Conservation (phyloP, 352 stramenopile species). For the Phytopythium vexans region DNA sequence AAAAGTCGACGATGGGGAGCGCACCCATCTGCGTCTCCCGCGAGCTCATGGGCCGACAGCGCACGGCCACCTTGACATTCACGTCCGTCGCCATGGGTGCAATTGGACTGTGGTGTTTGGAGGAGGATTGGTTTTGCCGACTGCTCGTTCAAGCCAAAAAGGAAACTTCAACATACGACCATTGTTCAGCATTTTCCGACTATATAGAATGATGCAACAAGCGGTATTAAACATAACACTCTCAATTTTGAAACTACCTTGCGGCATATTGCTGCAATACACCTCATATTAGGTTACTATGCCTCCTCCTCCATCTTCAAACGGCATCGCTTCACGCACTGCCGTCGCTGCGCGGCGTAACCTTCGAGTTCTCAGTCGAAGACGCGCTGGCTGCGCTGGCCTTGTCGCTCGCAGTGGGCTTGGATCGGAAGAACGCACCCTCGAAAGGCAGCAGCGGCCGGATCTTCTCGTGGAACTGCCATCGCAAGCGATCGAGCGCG, state of each 20-base stretch:
- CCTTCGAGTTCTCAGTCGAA: conserved; percentile 25
- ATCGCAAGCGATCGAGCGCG: conserved; percentile 71
- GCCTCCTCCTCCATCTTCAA: too few species aligned
- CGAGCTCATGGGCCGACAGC: conserved; percentile 81
- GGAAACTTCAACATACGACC: conserved; percentile 4
- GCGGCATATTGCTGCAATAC: too few species aligned
- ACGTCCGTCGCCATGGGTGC: conserved; percentile 59
- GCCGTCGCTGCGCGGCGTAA: conserved; percentile 24
- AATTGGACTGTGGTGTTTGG: neutral
- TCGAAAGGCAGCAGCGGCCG: conserved; percentile 67
- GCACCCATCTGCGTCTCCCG: conserved; percentile 68
- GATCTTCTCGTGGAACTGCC: conserved; percentile 81
- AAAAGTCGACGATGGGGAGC: conserved; percentile 48
- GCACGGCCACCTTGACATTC: conserved; percentile 90
- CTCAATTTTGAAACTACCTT: too few species aligned
- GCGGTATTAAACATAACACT: too few species aligned
- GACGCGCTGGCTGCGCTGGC: conserved; percentile 2
- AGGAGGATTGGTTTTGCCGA: too few species aligned
- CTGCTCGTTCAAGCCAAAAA: neutral
- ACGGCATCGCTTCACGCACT: too few species aligned
- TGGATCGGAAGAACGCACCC: conserved; percentile 37
- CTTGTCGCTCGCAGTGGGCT: conserved; percentile 3
- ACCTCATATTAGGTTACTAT: too few species aligned
- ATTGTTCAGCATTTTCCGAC: neutral
- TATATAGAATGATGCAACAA: too few species aligned